Evolutionary conservation across 441 rosid species (phyloP), one percentile per base, ranked within the genome.

Genomic region (Gossypium laxum): DNA sequence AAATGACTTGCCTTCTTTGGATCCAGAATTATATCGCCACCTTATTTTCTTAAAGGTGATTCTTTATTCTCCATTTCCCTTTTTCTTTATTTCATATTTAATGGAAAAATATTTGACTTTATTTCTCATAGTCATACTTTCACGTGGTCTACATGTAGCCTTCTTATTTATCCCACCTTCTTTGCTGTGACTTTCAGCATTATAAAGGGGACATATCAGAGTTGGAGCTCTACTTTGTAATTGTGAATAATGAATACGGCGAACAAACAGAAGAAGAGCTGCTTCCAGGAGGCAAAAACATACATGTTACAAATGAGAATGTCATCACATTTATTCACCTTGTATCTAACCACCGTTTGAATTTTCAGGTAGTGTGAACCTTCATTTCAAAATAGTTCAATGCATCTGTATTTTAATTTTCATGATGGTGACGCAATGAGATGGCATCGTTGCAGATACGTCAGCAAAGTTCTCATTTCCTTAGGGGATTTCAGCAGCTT

Each of bases 401-500:
- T 28, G 32, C 32, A 28, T 28, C 32, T 28, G 32, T 28, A 28
- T 28, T 28, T 28, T 28, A 28, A 28, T 28, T 28, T 28, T 28
- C 32, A 26, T 75, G 73, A 67, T 61, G 62, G 59, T 54, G 58
- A 56, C 65, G n/a, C 55, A 17, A 19, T 32, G 19, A 50, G 4
- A 79, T 73, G 41, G 70, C 38, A 21, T 68, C 55, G 52, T 76
- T 78, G 75, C 89, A 94, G 99, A 94, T 94, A 82, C 93, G 98
- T 52, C 98, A 87, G 30, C 99, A 94, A 81, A 90, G 99, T 84
- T 77, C 88, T 80, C 89, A 94, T 86, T 92, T 94, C 78, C 74
- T 90, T 80, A 88, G 90, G 81, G 99, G 99, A 34, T 90, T 94
- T 87, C 91, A 94, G 85, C 98, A 89, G 84, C 98, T 94, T 77